Percentiles rank a stretch among this genome's conserved stretches.
phyloP scores from a whole-genome alignment of 2,329 filamentous ascomycete species.

The Ophiostoma sp. region DNA sequence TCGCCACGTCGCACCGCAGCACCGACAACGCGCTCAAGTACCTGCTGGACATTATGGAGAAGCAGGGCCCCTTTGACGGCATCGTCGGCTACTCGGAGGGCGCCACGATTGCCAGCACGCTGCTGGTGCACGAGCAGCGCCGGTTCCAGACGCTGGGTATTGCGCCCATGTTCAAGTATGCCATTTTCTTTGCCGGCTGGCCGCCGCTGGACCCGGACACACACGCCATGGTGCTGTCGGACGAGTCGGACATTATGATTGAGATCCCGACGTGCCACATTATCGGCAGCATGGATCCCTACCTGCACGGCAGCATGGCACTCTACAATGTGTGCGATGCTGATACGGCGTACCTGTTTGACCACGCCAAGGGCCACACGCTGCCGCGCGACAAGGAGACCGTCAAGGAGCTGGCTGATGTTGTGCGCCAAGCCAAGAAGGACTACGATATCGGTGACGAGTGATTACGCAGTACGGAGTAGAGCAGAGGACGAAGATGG shows the following conservation, averaged over 20 bases:
- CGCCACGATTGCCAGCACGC: slow-evolving; percentile 49
- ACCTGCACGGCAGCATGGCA: slow-evolving; percentile 55
- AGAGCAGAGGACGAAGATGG: neutral
- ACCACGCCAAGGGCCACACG: slow-evolving; percentile 61
- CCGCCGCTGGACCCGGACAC: slow-evolving; percentile 44
- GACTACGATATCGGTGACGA: slow-evolving; percentile 26
- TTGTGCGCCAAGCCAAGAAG: slow-evolving; percentile 36
- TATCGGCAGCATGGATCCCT: slow-evolving; percentile 54
- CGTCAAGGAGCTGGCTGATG: slow-evolving; percentile 44
- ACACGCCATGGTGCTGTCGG: slow-evolving; percentile 44
- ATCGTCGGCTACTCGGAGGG: slow-evolving; percentile 59
- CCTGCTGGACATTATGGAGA: slow-evolving; percentile 43
- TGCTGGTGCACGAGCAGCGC: slow-evolving; percentile 48
- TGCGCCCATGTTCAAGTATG: slow-evolving; percentile 42
- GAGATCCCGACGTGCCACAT: slow-evolving; percentile 51
- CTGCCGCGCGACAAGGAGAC: slow-evolving; percentile 50
- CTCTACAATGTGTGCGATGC: slow-evolving; percentile 58
- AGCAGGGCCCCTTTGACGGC: slow-evolving; percentile 45
- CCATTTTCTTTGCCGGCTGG: slow-evolving; percentile 51
- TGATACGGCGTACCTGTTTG: slow-evolving; percentile 56
- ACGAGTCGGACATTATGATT: slow-evolving; percentile 46
- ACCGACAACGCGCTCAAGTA: slow-evolving; percentile 41
- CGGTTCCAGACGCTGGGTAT: slow-evolving; percentile 35
- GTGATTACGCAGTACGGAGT: neutral
- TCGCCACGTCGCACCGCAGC: slow-evolving; percentile 34